These are phyloP conservation scores for Pseudonitzschia pungens DNA, from an alignment of 108 stramenopile species.

Conservation along the genomic window DNA sequence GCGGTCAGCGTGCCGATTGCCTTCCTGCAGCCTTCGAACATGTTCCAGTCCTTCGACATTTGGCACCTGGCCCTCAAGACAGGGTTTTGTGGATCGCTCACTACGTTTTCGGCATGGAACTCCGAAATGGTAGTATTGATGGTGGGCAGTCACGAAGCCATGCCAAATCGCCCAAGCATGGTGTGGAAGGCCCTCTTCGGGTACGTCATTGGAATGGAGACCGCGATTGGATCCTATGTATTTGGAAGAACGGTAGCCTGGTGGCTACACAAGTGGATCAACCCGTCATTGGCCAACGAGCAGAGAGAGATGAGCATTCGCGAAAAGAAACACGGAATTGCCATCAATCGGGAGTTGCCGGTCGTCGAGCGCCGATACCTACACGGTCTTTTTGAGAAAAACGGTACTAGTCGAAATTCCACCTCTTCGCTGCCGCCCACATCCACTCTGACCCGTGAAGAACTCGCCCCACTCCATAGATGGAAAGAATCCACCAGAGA, in stretches of 20 bases:
- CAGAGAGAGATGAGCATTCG: constrained; percentile 12
- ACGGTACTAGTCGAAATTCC: neutral
- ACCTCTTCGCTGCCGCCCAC: neutral
- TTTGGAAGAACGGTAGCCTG: constrained; percentile 51
- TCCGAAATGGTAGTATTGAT: constrained; percentile 69
- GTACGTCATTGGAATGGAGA: constrained; percentile 68
- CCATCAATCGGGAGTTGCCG: constrained; percentile 36
- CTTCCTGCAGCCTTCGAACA: constrained; percentile 42
- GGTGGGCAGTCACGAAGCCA: constrained; percentile 33
- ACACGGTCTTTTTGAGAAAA: constrained; percentile 12
- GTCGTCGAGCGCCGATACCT: constrained; percentile 43
- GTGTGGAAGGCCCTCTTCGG: constrained; percentile 62
- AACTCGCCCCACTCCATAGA: constrained; percentile 20
- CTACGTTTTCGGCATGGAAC: constrained; percentile 71
- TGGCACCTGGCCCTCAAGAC: constrained; percentile 65
- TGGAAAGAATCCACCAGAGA: constrained; percentile 45
- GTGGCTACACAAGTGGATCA: constrained; percentile 38
- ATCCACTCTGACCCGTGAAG: constrained; percentile 10
- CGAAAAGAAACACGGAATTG: constrained; percentile 34
- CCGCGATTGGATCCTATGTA: constrained; percentile 50
- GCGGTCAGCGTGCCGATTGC: constrained; percentile 37
- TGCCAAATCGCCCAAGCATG: constrained; percentile 31
- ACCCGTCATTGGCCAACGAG: constrained; percentile 33
- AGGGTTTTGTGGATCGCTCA: constrained; percentile 71
- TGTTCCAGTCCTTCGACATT: constrained; percentile 40